Evolutionary conservation across 2,329 filamentous ascomycete species (phyloP), one percentile per base, ranked within the genome.

Genomic region (Beauveria sp.): DNA sequence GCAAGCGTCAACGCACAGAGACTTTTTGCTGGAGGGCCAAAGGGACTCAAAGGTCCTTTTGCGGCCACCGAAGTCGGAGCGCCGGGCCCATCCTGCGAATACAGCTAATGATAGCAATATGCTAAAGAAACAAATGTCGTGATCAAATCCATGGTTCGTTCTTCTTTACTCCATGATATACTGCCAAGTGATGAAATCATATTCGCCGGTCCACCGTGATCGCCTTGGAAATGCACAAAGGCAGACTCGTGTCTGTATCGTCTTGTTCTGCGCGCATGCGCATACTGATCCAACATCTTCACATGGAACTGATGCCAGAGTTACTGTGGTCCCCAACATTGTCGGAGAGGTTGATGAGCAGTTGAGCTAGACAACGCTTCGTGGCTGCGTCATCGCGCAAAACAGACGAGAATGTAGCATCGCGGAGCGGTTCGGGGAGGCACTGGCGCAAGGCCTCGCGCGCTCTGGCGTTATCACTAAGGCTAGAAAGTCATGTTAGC

Each of bases 351-450:
- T 98, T 98, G 77, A 98, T 96, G 63, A 98, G 82, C 9, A 99
- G 86, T 76, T 98, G 95, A n/a, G 93, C 91, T 40, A 99, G 87
- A 74, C 95, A 99, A 63, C 95, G 88, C 80, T 99, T 99, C 0
- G 95, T 99, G 1, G 95, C 95, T 16, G 95, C 95, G 71, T 99
- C 95, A 70, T 99, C 95, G 62, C 95, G 90, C 40, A 99, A 86
- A 50, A 99, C 95, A 0, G 93, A 93, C 9, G 92, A 96, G 74
- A 99, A 99, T 1, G 95, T 99, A 8, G 93, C 93, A 73, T 99
- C 95, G 53, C 95, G 89, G n/a, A 99, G 86, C n/a, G 95, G 95
- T 71, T 99, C 95, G 0, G 95, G 95, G 14, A 99, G 87, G 71
- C 95, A 99, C 75, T 99, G 95, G 47, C 95, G 86, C 24, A 99